phyloP scores from a whole-genome alignment of 768 basidiomycete genomes.

The Candolleomyces eurysporus region DNA sequence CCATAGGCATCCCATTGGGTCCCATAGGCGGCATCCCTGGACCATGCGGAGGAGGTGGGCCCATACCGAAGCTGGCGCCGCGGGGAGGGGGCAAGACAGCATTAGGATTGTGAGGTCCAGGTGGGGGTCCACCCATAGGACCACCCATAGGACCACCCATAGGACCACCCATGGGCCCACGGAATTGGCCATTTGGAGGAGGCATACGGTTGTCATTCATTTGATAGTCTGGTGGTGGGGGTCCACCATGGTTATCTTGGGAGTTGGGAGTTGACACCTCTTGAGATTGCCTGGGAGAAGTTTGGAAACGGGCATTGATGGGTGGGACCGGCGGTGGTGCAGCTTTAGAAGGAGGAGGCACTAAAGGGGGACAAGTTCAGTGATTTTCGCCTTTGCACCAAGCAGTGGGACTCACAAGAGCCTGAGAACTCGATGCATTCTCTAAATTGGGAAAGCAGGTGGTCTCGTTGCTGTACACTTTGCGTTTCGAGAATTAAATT shows the following conservation, averaged over 20 bases:
- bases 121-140: not conserved
- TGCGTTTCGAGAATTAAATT: slow-evolving; percentile 64
- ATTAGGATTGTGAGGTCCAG: not conserved
- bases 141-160: too few relatives aligned
- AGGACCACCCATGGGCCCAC: too few relatives aligned
- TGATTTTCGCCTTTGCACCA: not conserved
- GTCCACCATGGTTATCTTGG: not conserved
- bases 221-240: slow-evolving; percentile 9
- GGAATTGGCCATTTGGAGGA: slow-evolving; percentile 2
- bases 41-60: slow-evolving; percentile 20
- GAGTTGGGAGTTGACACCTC: not conserved
- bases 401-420: slow-evolving; percentile 50
- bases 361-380: slow-evolving; percentile 26
- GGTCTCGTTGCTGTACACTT: slow-evolving; percentile 56
- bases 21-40: not conserved
- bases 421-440: slow-evolving; percentile 85
- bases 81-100: slow-evolving; percentile 33
- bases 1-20: not conserved
- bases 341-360: slow-evolving; percentile 57
- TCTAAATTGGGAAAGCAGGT: slow-evolving; percentile 64
- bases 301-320: slow-evolving; percentile 24
- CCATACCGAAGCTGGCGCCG: slow-evolving; percentile 31
- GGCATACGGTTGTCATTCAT: slow-evolving; percentile 8
- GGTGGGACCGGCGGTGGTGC: slow-evolving; percentile 68
- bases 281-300: slow-evolving; percentile 10